phyloP scores from a whole-genome alignment of 805 yeast species.

The Yueomyces sinensis region DNA sequence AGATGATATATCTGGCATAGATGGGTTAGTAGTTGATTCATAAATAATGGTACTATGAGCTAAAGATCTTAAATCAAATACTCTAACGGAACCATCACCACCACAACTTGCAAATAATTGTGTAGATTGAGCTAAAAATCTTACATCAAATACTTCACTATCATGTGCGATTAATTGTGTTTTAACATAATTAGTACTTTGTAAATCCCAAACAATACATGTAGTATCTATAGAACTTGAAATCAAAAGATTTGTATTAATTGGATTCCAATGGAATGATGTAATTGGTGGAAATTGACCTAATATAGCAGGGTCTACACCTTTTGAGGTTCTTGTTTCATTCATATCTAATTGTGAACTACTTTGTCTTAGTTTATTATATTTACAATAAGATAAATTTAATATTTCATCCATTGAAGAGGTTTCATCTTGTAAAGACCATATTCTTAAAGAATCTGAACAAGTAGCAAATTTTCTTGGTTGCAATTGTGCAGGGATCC shows the following conservation, averaged over 20 bases:
- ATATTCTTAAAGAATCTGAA: conserved; percentile 22
- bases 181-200: conserved; percentile 43
- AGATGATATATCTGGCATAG: neutral
- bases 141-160: conserved; percentile 85
- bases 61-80: conserved; percentile 76
- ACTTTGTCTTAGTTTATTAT: conserved; percentile 27
- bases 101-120: conserved; percentile 81
- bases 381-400: conserved; percentile 29
- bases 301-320: conserved; percentile 2
- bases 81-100: conserved; percentile 87
- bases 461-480: conserved; percentile 25
- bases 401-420: conserved; percentile 26
- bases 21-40: conserved; percentile 41
- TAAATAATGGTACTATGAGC: conserved; percentile 93
- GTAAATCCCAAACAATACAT: conserved; percentile 85
- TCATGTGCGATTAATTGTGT: conserved; percentile 96
- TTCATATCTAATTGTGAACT: neutral
- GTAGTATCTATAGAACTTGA: conserved; percentile 92
- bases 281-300: conserved; percentile 72
- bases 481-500: conserved; percentile 19
- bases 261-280: conserved; percentile 82
- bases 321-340: neutral
- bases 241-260: conserved; percentile 56
- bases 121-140: conserved; percentile 61
- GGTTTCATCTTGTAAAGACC: conserved; percentile 17